Base-by-base conservation (phyloP, 2,329 filamentous ascomycete genomes). In the Penicillium vulpinum region DNA sequence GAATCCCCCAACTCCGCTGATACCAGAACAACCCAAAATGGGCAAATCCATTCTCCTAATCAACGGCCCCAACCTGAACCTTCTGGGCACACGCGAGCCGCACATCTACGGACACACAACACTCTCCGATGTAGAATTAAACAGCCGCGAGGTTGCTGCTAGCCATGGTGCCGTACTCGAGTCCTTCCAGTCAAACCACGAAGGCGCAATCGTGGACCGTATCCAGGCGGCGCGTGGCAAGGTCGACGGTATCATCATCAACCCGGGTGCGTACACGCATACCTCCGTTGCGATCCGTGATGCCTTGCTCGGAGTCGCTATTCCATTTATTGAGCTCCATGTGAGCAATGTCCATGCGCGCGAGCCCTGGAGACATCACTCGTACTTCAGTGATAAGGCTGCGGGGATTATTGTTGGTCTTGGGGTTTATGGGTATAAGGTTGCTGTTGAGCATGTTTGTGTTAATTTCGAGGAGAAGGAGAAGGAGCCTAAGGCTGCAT, bases 31-130 rank as follows among this genome's bases (percentile, higher is more conserved):
- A 49, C 15, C 15, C 44, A 68, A 56, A 64, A 73, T 73, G 70
- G 61, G 55, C 35, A 73, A 72, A 62, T 70, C 71, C 47, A 85
- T 91, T 69, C 85, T 91, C 64, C 80, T 91, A 62, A 85, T 92
- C 78, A 91, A 91, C 74, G 89, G 89, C n/a, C 88, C 89, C 31
- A 92, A 92, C 73, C 86, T 92, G 66, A 92, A 92, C 76, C 86
- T 92, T 48, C 83, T 92, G 29, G 89, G 89, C 35, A 88, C 84
- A 13, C 82, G 90, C 22, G 89, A 93, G 71, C 89, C 89, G 16
- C 77, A 85, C 28, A 82, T 91, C 66, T 92, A 92, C 77, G 89
- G 89, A 68, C 80, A 78, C 59, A 86, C 85, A 0, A 91, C 88
- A 0, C 84, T 92, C 13, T 49, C 77, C 21, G 83, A 90, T 62